Evolutionary conservation across 257 asterid species (phyloP), one percentile per base, ranked within the genome.

Genomic region (Orobanche coerulescens): DNA sequence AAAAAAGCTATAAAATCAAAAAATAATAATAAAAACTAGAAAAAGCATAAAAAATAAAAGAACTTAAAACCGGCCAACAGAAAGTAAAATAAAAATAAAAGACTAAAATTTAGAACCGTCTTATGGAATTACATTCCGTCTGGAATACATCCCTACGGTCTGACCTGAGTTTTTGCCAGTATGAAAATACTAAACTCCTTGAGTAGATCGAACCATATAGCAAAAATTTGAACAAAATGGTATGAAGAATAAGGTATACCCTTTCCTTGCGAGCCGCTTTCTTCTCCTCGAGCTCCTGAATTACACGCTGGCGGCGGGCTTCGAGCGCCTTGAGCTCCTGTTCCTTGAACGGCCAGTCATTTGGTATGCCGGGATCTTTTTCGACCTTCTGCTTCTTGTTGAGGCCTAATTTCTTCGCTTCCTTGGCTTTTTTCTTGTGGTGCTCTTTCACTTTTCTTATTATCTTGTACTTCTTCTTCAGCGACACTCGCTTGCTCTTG

Each of bases 321-420:
- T 88, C 94, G 18, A 88, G 95, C n/a, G 95, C 95, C 71, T 81
- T 82, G 68, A 88, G 95, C 76, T 88, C 97, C 77, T 88, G 81
- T 33, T 92, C 95, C 88, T 84, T 92, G 59, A 88, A 86, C 5
- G 98, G 97, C 95, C 90, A 86, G 23, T 92, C 98, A 73, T 84
- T 88, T 34, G 98, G 96, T 36, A 92, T 86, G 0, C 95, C 98
- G 0, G 94, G 95, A 62, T 88, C 98, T 82, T 92, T 86, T 71
- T 92, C 94, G 3, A 68, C 85, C 74, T 78, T 88, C 1, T 79
- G 64, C 73, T 88, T 88, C 72, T 73, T 74, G 61, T 79, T 39
- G 28, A 74, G 20, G 1, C 93, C 96, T 47, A 78, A 74, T 66
- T 88, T 88, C 70, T 92, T 86, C 0, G 98, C 96, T 51, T 81